phyloP scores from a whole-genome alignment of 2,329 filamentous ascomycete species.

The Ophiostoma populinum region DNA sequence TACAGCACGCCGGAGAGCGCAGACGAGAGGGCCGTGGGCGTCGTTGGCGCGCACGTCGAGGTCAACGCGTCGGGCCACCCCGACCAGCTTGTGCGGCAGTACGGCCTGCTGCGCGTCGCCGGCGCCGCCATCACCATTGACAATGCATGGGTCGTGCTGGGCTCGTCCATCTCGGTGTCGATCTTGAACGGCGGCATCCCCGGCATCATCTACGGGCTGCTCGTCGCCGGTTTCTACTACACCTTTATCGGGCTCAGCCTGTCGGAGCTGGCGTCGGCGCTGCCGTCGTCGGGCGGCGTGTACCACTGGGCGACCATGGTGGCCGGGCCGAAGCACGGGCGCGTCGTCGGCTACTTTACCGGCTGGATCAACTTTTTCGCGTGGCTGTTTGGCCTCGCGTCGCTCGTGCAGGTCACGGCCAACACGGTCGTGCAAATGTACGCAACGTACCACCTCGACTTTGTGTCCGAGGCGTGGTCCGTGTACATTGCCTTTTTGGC shows the following conservation, averaged over 20 bases:
- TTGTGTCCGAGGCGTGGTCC: constrained; percentile 35
- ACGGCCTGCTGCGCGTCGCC: constrained; percentile 40
- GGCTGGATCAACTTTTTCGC: constrained; percentile 37
- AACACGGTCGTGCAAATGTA: constrained; percentile 47
- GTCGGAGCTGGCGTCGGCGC: constrained; percentile 37
- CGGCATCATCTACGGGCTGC: constrained; percentile 24
- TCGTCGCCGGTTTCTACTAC: constrained; percentile 26
- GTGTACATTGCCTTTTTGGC: constrained; percentile 40
- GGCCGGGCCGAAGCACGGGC: constrained; percentile 34
- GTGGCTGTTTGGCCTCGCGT: constrained; percentile 46
- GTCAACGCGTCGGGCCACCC: constrained; percentile 47
- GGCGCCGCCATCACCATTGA: constrained; percentile 44
- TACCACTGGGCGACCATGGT: constrained; percentile 45
- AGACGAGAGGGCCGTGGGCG: constrained; percentile 3
- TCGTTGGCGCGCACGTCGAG: neutral
- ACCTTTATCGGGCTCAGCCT: constrained; percentile 24
- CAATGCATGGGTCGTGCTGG: constrained; percentile 47
- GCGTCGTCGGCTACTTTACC: constrained; percentile 29
- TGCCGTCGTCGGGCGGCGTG: constrained; percentile 39
- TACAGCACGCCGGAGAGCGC: neutral
- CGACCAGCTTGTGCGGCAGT: constrained; percentile 46
- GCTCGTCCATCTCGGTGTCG: constrained; percentile 39
- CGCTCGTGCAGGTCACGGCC: constrained; percentile 38
- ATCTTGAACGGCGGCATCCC: constrained; percentile 27
- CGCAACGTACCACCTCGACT: constrained; percentile 36